phyloP scores from a whole-genome alignment of 768 basidiomycete species.

The Candolleomyces eurysporus region DNA sequence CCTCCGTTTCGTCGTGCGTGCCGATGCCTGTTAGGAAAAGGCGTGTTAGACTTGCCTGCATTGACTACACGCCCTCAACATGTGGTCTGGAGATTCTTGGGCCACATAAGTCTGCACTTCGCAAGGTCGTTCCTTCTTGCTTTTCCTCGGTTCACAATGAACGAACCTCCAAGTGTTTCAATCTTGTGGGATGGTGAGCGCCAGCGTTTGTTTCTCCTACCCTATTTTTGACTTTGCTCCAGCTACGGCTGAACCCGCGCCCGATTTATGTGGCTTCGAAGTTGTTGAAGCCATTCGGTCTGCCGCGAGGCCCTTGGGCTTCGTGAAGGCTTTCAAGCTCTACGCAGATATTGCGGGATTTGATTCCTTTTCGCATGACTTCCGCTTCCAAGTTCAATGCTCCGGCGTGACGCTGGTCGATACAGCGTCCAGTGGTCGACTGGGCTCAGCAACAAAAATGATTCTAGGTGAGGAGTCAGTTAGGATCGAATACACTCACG shows the following conservation, averaged over 20 bases:
- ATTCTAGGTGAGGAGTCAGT: conserved; percentile 7
- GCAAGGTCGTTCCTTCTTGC: not conserved
- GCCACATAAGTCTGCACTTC: not conserved
- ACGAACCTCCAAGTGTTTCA: not conserved
- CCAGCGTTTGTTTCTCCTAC: not conserved
- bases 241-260: not conserved
- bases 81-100: not conserved
- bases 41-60: not conserved
- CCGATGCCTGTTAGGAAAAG: not conserved
- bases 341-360: conserved; percentile 6
- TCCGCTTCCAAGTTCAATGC: conserved; percentile 7
- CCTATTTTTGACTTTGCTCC: not conserved
- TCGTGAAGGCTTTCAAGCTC: conserved; percentile 8
- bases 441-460: conserved; percentile 9
- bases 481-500: not conserved
- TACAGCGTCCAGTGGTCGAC: conserved; percentile 2
- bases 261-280: conserved; percentile 4
- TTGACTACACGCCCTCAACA: not conserved
- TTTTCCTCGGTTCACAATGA: not conserved
- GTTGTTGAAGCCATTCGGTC: conserved; percentile 4
- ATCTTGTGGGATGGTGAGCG: conserved; percentile 1
- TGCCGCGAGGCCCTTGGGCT: conserved; percentile 2
- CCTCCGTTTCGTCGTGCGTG: not conserved
- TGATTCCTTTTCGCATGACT: not conserved
- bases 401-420: conserved; percentile 10